Base-by-base conservation (phyloP, 768 basidiomycete species). In the Saitozyma podzolica region DNA sequence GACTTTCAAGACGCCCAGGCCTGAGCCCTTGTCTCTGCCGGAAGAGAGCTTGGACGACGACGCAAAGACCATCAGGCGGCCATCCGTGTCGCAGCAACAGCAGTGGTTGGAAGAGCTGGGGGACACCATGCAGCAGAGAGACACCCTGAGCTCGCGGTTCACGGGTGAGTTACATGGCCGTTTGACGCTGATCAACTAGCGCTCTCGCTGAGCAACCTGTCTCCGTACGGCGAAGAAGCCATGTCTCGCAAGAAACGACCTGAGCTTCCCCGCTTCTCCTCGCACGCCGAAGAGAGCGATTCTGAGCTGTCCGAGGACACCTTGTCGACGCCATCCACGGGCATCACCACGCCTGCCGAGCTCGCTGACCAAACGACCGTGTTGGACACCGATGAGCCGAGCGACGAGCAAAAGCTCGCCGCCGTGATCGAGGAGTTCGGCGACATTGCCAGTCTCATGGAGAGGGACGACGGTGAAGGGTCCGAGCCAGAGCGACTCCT, bases 371-470 rank as follows among this genome's bases (percentile, higher is more conserved):
- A 9, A 9, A 29, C 56, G 56, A 56, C 29, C 16, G 17, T 13
- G n/a, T 14, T 20, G 9, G 20, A 39, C 6, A 58, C 57, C 45
- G 45, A 47, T 10, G 16, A 63, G 50, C 62, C 11, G 40, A 41
- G 83, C 13, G 81, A 84, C 3, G 76, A 80, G 13, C 82, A 86
- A 61, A 80, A 87, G 52, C 69, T 88, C 11, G 69, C 75, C 17
- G 80, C 87, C 4, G 81, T 89, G 16, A 74, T 81, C 3, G 79
- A 84, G 49, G 87, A 87, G 69, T 88, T 87, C 67, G 87, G 87
- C 0, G 69, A 82, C 2, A 77, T 87, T 20, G 81, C 83, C 9
- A 53, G 45, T 2, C 40, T 74, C 40, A 61, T 68, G 9, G 80
- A 81, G 9, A 59, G 62, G 10, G 40, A 40, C 43, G 51, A 62